Percentiles rank a stretch among this genome's conserved stretches.
Conservation (phyloP, 495 filamentous ascomycete species). For the Podospora anserina region DNA sequence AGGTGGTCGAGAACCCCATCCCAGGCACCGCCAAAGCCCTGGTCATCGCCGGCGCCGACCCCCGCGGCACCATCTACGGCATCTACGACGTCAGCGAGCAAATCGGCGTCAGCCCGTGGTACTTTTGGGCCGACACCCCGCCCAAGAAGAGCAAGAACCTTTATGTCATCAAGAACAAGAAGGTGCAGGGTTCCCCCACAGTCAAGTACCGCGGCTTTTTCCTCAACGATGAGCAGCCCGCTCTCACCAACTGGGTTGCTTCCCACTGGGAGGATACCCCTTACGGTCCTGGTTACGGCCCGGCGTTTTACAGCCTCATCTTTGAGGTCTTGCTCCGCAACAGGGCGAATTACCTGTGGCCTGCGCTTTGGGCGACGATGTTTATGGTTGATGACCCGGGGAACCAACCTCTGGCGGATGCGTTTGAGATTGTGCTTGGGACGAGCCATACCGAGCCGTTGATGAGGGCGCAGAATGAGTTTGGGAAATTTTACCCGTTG, state of each 20-base stretch:
- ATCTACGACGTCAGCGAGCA: constrained; percentile 73
- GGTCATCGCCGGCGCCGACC: constrained; percentile 66
- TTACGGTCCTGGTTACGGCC: constrained; percentile 59
- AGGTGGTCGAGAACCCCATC: constrained; percentile 57
- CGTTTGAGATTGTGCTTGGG: constrained; percentile 69
- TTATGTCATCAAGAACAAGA: constrained; percentile 51
- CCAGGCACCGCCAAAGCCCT: constrained; percentile 56
- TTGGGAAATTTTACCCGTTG: constrained; percentile 51
- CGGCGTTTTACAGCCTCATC: constrained; percentile 63
- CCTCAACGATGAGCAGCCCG: constrained; percentile 74
- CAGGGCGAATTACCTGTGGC: constrained; percentile 74
- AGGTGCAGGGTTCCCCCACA: constrained; percentile 58
- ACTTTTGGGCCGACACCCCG: constrained; percentile 71
- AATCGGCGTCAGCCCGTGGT: constrained; percentile 75
- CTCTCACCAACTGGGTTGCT: constrained; percentile 66
- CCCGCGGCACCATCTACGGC: constrained; percentile 68
- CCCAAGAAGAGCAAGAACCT: constrained; percentile 52
- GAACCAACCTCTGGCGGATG: constrained; percentile 66
- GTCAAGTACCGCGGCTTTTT: constrained; percentile 78
- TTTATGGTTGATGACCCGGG: constrained; percentile 66
- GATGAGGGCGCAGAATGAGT: constrained; percentile 69
- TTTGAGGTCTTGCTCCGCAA: constrained; percentile 70
- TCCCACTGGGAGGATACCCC: constrained; percentile 39
- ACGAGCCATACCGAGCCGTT: constrained; percentile 74
- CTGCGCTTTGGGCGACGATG: constrained; percentile 66